These are phyloP conservation scores for Cicer chorassanicum DNA, from an alignment of 306 rosid genomes.

Conservation along the genomic window DNA sequence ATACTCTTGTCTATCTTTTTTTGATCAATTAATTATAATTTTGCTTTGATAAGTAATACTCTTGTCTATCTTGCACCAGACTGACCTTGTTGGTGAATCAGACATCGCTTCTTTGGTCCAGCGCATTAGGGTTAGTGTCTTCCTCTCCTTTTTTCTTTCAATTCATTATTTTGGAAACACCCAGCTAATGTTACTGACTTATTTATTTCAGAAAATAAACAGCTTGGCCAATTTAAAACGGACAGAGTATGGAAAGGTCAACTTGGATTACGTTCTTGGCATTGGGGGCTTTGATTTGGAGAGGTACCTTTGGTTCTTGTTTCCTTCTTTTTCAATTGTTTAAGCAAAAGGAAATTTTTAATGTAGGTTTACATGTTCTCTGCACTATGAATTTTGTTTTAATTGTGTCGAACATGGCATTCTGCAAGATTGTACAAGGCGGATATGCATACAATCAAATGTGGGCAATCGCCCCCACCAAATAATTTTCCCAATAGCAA, in stretches of 20 bases:
- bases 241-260: conserved; percentile 92
- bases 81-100: conserved; percentile 88
- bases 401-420: background rate
- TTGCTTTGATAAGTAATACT: background rate
- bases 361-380: conserved; percentile 17
- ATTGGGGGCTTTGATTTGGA: conserved; percentile 97
- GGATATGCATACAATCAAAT: no score
- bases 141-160: conserved; percentile 12
- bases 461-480: no score
- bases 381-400: conserved; percentile 12
- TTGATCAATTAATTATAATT: no score
- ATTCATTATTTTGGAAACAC: conserved; percentile 38
- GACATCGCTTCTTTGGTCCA: conserved; percentile 77
- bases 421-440: background rate
- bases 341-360: conserved; percentile 9
- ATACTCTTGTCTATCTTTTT: conserved; percentile 21
- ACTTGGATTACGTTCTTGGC: conserved; percentile 97
- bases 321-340: conserved; percentile 33
- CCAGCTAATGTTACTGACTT: conserved; percentile 13
- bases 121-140: conserved; percentile 74
- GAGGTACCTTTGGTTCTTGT: conserved; percentile 63
- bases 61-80: conserved; percentile 56
- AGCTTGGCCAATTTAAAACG: conserved; percentile 79
- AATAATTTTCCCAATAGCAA: no score
- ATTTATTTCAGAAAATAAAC: conserved; percentile 67